Base-by-base conservation (phyloP, 495 filamentous ascomycete genomes). In the Hyphodiscus hymeniophilus region DNA sequence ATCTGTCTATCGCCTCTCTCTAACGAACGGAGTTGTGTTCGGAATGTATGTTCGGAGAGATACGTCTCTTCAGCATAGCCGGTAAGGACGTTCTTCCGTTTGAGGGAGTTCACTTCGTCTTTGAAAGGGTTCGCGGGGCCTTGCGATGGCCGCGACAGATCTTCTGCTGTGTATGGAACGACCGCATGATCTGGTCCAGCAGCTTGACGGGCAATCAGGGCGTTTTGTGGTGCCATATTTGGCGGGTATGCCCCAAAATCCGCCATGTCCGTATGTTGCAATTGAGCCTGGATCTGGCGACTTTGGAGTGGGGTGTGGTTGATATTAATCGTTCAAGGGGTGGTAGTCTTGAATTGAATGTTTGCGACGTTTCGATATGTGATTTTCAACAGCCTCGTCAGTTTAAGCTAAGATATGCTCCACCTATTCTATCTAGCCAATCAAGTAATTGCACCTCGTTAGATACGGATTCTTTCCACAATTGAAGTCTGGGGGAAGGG, bases 81-180 rank as follows among this genome's bases (percentile, higher is more conserved):
- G 0, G 94, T 95, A 8, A 94, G 81, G 1, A 97, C 82, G 51
- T 92, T 91, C 58, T 94, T 94, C 46, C 91, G 81, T 64, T 91
- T 94, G 28, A 84, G 60, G 42, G 75, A 70, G 26, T 70, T 69
- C 22, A 68, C 55, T 24, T 79, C 76, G 43, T 79, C 71, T 62
- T 82, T 81, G 68, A 86, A 87, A n/a, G 89, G 86, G 61, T 94
- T 90, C 20, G 75, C 67, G 24, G 89, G 89, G 4, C 88, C 88
- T 55, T 85, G 72, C 0, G 68, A 63, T 1, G 85, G 81, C 32
- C 81, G 77, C 23, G 75, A 71, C 30, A 94, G 73, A 54, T 88
- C 82, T 28, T 73, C 69, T 51, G 66, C 69, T 41, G 82, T 80
- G 64, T 89, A 86, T 32, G 78, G 76, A 12, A 84, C 78, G 40